Evolutionary conservation across 306 rosid species (phyloP).

Genomic region (Castanea mollissima): DNA sequence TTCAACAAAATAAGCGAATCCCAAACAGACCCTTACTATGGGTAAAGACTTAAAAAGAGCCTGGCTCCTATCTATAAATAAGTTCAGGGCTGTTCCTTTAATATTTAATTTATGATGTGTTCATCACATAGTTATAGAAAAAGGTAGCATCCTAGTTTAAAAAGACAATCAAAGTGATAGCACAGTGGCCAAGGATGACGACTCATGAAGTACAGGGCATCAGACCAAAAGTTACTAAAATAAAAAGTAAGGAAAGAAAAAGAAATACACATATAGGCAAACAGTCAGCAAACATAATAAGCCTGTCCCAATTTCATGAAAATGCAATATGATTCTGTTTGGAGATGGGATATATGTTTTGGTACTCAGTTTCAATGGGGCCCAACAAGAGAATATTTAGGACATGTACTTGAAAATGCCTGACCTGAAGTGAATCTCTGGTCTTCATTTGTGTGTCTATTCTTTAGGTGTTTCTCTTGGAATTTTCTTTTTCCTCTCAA

Average conservation of each 20-base stretch:
- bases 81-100: not conserved
- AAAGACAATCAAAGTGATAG: not conserved
- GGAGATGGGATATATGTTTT: not conserved
- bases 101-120: not conserved
- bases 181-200: not conserved
- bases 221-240: not conserved
- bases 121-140: not conserved
- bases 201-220: not conserved
- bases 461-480: not conserved
- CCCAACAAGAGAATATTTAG: not conserved
- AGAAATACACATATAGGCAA: not conserved
- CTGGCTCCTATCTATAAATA: not conserved
- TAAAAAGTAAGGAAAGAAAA: not conserved
- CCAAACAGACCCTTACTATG: not conserved
- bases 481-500: not conserved
- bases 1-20: no score
- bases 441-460: not conserved
- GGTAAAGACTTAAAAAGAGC: not conserved
- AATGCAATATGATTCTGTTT: not conserved
- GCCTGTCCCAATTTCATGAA: not conserved
- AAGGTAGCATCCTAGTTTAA: not conserved
- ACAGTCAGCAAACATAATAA: not conserved
- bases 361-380: not conserved
- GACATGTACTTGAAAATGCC: not conserved
- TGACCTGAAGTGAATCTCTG: not conserved